Base-by-base conservation (phyloP, 805 yeast genomes). In the Vanderwaltozyma yarrowii region DNA sequence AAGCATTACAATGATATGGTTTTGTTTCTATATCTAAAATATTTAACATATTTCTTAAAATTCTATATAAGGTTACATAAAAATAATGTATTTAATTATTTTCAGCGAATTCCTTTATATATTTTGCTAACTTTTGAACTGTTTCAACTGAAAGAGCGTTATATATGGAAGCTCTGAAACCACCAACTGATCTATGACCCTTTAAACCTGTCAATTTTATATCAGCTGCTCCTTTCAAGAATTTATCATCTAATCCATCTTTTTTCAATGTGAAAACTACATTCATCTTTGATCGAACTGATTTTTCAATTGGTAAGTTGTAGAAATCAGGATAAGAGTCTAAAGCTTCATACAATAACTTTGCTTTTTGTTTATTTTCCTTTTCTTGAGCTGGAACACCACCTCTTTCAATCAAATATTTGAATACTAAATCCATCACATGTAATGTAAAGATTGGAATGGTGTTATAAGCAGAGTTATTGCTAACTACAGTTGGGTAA, bases 171-270 rank as follows among this genome's bases (percentile, higher is more conserved):
- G 94, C 88, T 62, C 98, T 79, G 63, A 92, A 81, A 23, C 98
- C 98, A 36, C 97, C 97, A 32, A 89, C 97, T 4, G 95, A 85
- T 60, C 97, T 76, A 63, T 89, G 97, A 30, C 98, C 97, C 64
- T 87, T 84, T 53, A 89, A 70, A 6, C 96, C 97, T 5, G 77
- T 66, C 45, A 92, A 68, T 2, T 74, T 70, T 40, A 47, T 55
- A 20, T 60, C 72, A 18, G 66, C 70, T 3, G 96, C 95, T 34
- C 69, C 77, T 43, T 74, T 66, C 43, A 89, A 53, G 63, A 92
- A 92, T 42, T 72, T 64, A 5, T 71, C 69, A 53, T 88, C 96
- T 37, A 75, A 59, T 2, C 71, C 84, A 3, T 72, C 76, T 37
- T 68, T 71, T 18, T 72, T 69, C 33, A 87, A 61, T 10, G 86